Conservation (phyloP, 2,329 filamentous ascomycete species). For the Akanthomyces uredinophilus region DNA sequence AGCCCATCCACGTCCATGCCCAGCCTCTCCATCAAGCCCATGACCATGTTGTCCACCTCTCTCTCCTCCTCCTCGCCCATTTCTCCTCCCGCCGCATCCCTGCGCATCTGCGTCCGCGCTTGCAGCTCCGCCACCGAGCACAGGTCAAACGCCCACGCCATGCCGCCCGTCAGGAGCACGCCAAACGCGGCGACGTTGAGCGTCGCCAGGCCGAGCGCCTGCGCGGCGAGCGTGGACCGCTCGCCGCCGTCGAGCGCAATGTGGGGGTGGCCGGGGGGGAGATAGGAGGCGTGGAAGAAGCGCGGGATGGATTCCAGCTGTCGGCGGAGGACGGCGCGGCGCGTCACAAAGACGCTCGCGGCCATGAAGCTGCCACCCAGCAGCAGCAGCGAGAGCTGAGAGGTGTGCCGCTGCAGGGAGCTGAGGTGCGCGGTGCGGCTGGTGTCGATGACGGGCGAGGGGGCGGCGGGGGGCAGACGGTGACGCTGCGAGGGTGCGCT, state of each 20-base stretch:
- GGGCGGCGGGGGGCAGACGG: slow-evolving; percentile 14
- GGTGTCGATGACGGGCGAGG: slow-evolving; percentile 17
- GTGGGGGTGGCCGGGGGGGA: slow-evolving; percentile 13
- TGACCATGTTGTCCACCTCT: slow-evolving; percentile 58
- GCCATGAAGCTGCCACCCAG: slow-evolving; percentile 72
- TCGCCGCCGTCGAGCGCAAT: slow-evolving; percentile 25
- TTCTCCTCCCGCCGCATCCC: slow-evolving; percentile 28
- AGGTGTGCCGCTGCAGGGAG: slow-evolving; percentile 45
- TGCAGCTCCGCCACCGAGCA: slow-evolving; percentile 62
- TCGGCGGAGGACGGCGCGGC: slow-evolving; percentile 63
- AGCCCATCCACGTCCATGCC: slow-evolving; percentile 26
- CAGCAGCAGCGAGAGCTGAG: slow-evolving; percentile 65
- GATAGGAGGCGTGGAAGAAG: slow-evolving; percentile 62
- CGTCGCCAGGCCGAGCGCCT: slow-evolving; percentile 81
- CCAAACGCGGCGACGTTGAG: slow-evolving; percentile 75
- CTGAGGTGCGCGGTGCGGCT: slow-evolving; percentile 20
- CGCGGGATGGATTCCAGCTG: slow-evolving; percentile 57
- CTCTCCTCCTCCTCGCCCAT: slow-evolving; percentile 46
- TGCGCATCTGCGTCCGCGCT: slow-evolving; percentile 40
- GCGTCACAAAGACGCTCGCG: slow-evolving; percentile 65
- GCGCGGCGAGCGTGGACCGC: slow-evolving; percentile 60
- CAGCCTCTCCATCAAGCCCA: slow-evolving; percentile 50
- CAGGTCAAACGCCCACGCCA: slow-evolving; percentile 74
- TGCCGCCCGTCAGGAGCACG: slow-evolving; percentile 68
- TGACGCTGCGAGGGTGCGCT: slow-evolving; percentile 16